A percentile compares a stretch with the other conserved stretches of the same genome.
Conservation (phyloP, 202 grass and related monocot species). For the Bolboschoenoplectus hybrid region DNA sequence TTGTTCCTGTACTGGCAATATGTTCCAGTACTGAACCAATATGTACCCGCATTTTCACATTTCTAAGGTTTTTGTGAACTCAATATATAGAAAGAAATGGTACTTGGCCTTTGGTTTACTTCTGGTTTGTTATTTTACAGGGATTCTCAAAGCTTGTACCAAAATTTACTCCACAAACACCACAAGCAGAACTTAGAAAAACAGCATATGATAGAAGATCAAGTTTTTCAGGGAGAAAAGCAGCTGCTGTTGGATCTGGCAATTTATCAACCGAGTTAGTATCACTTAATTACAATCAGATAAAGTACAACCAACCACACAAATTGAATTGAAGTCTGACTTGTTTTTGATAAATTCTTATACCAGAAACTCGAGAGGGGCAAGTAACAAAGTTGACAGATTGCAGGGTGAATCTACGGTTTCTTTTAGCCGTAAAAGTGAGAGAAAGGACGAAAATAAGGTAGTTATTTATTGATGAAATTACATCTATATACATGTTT, state of each 20-base stretch:
- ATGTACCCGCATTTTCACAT: not conserved
- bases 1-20: conserved; percentile 19
- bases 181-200: conserved; percentile 42
- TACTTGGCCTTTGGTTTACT: not conserved
- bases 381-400: conserved; percentile 53
- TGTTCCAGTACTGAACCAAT: not conserved
- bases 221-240: conserved; percentile 29
- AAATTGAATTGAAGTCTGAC: conserved; percentile 17
- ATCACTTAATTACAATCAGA: conserved; percentile 10
- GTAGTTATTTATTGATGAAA: conserved; percentile 36
- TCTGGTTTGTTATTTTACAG: conserved; percentile 48
- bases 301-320: not conserved
- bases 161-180: conserved; percentile 27
- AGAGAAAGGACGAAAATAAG: conserved; percentile 46
- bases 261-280: conserved; percentile 35
- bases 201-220: conserved; percentile 19
- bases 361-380: conserved; percentile 51
- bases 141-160: conserved; percentile 34
- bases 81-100: not conserved
- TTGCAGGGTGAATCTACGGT: conserved; percentile 37
- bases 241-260: not conserved
- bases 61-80: not conserved
- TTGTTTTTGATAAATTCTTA: conserved; percentile 20
- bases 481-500: not conserved
- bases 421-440: conserved; percentile 39